phyloP scores from a whole-genome alignment of 1,139 yeast species.

The Geotrichum carabidarum region DNA sequence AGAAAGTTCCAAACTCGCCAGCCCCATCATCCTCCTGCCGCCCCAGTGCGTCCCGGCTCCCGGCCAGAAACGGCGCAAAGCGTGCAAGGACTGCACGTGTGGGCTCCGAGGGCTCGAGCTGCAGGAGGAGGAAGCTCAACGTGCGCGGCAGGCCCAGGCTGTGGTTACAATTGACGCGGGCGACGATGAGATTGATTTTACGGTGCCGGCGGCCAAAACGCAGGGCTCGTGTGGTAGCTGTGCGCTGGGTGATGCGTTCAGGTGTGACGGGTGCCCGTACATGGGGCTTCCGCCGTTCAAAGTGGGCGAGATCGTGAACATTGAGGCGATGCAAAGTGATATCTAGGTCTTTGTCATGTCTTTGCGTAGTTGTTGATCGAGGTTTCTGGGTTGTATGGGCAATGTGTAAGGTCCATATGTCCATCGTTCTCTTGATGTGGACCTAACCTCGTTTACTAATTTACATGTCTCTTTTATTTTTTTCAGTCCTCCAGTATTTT shows the following conservation, averaged over 20 bases:
- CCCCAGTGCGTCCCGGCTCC: conserved; percentile 47
- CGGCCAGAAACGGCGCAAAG: conserved; percentile 43
- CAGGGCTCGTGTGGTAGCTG: conserved; percentile 96
- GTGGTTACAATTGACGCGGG: conserved; percentile 55
- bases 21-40: conserved; percentile 42
- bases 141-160: conserved; percentile 26
- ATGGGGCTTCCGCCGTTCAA: conserved; percentile 95
- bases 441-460: neutral
- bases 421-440: neutral
- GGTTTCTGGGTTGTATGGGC: too few relatives aligned
- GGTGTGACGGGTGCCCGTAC: conserved; percentile 98
- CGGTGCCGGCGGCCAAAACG: conserved; percentile 81
- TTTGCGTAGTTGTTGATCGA: too few relatives aligned
- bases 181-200: conserved; percentile 69
- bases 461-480: neutral
- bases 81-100: conserved; percentile 97
- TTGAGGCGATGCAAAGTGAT: conserved; percentile 18
- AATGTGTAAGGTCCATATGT: too few relatives aligned
- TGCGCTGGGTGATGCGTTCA: conserved; percentile 93
- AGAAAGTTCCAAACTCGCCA: conserved; percentile 33
- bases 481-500: neutral
- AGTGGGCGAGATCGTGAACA: conserved; percentile 70
- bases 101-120: conserved; percentile 74
- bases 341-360: neutral
- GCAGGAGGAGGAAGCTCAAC: conserved; percentile 35